Evolutionary conservation across 1,139 yeast genomes (phyloP).

Genomic region (Meyerozyma guilliermondii): DNA sequence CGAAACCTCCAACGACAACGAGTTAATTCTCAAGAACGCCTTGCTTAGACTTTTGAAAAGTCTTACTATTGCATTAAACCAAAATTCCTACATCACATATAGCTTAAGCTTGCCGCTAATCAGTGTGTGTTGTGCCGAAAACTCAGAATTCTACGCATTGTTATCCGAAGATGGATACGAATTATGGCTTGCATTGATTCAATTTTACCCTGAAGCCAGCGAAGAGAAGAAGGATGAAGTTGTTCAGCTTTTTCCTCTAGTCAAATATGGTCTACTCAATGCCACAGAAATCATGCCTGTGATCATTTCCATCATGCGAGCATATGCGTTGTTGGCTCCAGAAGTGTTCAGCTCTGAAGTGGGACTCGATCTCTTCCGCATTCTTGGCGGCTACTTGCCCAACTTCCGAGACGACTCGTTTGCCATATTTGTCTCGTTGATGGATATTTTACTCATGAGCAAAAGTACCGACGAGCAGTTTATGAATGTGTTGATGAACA

Average conservation of each 20-base stretch:
- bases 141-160: constrained; percentile 55
- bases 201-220: constrained; percentile 38
- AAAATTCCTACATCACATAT: constrained; percentile 55
- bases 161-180: constrained; percentile 86
- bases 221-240: constrained; percentile 18
- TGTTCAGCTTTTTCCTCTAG: constrained; percentile 38
- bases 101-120: constrained; percentile 65
- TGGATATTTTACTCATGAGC: constrained; percentile 50
- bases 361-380: constrained; percentile 40
- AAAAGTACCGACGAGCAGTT: constrained; percentile 22
- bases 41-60: constrained; percentile 65
- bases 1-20: constrained; percentile 44
- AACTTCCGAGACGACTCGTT: constrained; percentile 70
- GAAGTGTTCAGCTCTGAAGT: constrained; percentile 28
- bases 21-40: constrained; percentile 68
- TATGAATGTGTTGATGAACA: constrained; percentile 33
- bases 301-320: constrained; percentile 62
- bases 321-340: constrained; percentile 62
- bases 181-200: constrained; percentile 71
- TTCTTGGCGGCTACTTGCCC: constrained; percentile 52
- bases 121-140: constrained; percentile 54
- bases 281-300: constrained; percentile 77
- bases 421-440: constrained; percentile 48
- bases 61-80: constrained; percentile 60
- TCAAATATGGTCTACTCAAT: constrained; percentile 47